A percentile compares a stretch with the other conserved stretches of the same genome.
Evolutionary conservation across 352 stramenopile genomes (phyloP).

Genomic region (Achlya hypogyna): DNA sequence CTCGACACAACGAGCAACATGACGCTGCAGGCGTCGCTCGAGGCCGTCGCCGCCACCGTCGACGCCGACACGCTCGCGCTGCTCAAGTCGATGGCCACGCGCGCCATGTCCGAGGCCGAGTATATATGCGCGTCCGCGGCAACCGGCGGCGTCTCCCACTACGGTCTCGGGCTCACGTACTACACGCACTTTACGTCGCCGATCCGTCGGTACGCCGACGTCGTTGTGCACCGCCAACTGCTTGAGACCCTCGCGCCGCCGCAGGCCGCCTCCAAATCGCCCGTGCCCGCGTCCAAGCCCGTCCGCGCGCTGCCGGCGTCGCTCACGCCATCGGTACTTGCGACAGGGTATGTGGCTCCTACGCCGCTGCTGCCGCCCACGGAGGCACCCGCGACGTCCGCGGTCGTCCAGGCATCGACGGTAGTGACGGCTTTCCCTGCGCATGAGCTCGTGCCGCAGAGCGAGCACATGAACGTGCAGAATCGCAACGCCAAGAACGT

Average conservation of each 20-base stretch:
- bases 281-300: neutral
- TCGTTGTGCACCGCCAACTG: constrained; percentile 87
- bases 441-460: constrained; percentile 64
- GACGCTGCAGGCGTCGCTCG: constrained; percentile 69
- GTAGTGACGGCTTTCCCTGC: constrained; percentile 36
- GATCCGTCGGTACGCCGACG: constrained; percentile 85
- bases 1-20: constrained; percentile 77
- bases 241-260: constrained; percentile 37
- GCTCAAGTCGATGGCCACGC: constrained; percentile 88
- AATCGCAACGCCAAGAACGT: constrained; percentile 86
- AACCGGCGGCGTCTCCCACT: constrained; percentile 61
- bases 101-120: constrained; percentile 92
- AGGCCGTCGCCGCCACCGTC: constrained; percentile 44
- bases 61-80: constrained; percentile 79
- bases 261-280: neutral
- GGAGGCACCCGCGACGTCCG: neutral
- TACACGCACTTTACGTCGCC: constrained; percentile 91
- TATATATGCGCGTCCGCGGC: constrained; percentile 82
- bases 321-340: constrained; percentile 50
- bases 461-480: constrained; percentile 84
- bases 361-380: constrained; percentile 25
- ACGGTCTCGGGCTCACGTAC: constrained; percentile 79
- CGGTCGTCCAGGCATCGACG: neutral
- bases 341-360: constrained; percentile 36
- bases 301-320: constrained; percentile 33